Conservation (phyloP, 1,284 basidiomycete species). For the Papiliotrema laurentii region DNA sequence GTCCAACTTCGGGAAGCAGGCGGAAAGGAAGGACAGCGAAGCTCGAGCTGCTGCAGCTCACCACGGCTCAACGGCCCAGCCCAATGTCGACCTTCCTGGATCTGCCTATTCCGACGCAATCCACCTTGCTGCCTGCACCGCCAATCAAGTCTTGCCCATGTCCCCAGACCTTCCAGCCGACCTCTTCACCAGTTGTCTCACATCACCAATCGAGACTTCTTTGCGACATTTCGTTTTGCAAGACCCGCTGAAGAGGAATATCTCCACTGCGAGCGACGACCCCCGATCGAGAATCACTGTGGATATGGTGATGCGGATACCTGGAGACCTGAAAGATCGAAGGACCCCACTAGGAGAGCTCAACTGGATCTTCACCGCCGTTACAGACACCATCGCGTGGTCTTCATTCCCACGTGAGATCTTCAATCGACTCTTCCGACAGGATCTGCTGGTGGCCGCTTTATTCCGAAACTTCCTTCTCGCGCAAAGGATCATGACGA, state of each 20-base stretch:
- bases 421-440: constrained; percentile 90
- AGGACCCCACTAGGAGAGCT: constrained; percentile 94
- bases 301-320: constrained; percentile 93
- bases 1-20: constrained; percentile 83
- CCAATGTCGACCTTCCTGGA: constrained; percentile 53
- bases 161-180: constrained; percentile 96
- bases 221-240: constrained; percentile 91
- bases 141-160: constrained; percentile 87
- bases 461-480: constrained; percentile 95
- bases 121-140: constrained; percentile 90
- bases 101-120: constrained; percentile 81
- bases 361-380: constrained; percentile 99
- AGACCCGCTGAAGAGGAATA: constrained; percentile 62
- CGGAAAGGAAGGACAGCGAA: constrained; percentile 79
- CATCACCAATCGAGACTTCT: constrained; percentile 96
- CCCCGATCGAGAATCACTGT: constrained; percentile 57
- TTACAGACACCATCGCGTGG: constrained; percentile 99
- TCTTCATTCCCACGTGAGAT: constrained; percentile 89
- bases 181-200: constrained; percentile 94
- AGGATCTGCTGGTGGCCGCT: constrained; percentile 92
- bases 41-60: constrained; percentile 25
- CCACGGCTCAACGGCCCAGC: constrained; percentile 9
- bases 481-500: constrained; percentile 97
- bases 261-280: constrained; percentile 57
- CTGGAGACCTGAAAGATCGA: constrained; percentile 93